These are phyloP conservation scores for Grigorovia transvaalensis DNA, from an alignment of 805 yeast genomes.

Conservation along the genomic window DNA sequence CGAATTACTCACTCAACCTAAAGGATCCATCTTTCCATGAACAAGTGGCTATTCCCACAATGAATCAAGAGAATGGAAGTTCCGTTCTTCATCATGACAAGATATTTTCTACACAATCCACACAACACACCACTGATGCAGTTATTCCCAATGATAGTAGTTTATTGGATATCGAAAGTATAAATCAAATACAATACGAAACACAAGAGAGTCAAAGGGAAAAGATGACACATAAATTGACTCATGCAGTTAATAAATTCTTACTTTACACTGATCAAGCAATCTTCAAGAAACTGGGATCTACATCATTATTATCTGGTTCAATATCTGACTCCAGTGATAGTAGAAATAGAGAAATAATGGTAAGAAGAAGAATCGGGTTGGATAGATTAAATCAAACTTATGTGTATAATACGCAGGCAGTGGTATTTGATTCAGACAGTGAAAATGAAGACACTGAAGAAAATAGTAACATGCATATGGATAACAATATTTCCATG, in stretches of 20 bases:
- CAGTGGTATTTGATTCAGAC: constrained; percentile 33
- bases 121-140: background rate
- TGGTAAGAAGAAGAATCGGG: constrained; percentile 21
- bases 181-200: constrained; percentile 13
- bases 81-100: background rate
- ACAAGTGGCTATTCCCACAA: background rate
- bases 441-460: constrained; percentile 4
- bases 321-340: constrained; percentile 13
- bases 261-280: constrained; percentile 41
- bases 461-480: no score
- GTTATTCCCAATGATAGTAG: no score
- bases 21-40: constrained; percentile 18
- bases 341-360: constrained; percentile 10
- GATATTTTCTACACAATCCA: background rate
- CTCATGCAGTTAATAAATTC: constrained; percentile 30
- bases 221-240: constrained; percentile 15
- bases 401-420: constrained; percentile 34
- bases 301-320: constrained; percentile 35
- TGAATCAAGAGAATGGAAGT: background rate
- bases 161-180: constrained; percentile 11
- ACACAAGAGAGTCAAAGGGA: constrained; percentile 14
- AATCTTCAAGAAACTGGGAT: constrained; percentile 50
- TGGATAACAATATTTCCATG: no score
- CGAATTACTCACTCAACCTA: constrained; percentile 21
- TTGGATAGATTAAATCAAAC: constrained; percentile 28